Evolutionary conservation across 768 basidiomycete genomes (phyloP).

Genomic region (Mycena alexandri): DNA sequence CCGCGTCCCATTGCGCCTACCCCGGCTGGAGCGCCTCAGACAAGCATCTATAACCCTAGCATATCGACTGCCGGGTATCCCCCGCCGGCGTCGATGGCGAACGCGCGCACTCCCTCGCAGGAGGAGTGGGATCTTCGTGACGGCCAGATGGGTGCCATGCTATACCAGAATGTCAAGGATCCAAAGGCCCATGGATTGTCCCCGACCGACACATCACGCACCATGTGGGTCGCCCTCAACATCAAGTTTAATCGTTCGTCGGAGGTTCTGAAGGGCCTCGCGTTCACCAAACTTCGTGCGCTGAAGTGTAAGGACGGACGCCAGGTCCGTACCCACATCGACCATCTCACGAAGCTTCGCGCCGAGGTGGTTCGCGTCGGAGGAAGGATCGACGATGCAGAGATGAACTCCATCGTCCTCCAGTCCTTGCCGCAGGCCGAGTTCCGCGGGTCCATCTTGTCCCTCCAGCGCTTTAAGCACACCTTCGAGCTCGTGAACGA

Average conservation of each 20-base stretch:
- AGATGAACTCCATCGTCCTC: conserved; percentile 2
- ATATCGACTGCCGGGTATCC: too few relatives aligned
- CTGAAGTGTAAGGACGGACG: conserved; percentile 11
- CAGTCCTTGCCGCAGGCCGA: conserved; percentile 1
- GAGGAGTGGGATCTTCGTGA: conserved; percentile 16
- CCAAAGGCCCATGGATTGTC: conserved; percentile 8
- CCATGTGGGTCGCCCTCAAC: conserved; percentile 1
- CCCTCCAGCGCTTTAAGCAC: neutral
- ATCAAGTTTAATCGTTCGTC: conserved; percentile 1
- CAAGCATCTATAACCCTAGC: neutral
- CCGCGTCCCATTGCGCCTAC: neutral
- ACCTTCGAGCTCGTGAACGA: conserved; percentile 2
- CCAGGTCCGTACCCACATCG: neutral
- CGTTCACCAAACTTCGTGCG: conserved; percentile 6
- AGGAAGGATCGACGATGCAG: neutral
- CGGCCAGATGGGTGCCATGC: conserved; percentile 2
- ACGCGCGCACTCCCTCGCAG: too few relatives aligned
- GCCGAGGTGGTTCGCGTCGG: conserved; percentile 7
- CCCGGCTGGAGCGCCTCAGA: neutral
- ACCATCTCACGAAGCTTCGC: neutral
- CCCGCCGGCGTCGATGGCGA: too few relatives aligned
- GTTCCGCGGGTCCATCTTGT: neutral
- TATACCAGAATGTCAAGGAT: conserved; percentile 9
- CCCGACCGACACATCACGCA: neutral
- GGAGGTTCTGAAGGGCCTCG: neutral